Conservation (phyloP, 2,329 filamentous ascomycete genomes). For the Ophiostoma himal-ulmi region DNA sequence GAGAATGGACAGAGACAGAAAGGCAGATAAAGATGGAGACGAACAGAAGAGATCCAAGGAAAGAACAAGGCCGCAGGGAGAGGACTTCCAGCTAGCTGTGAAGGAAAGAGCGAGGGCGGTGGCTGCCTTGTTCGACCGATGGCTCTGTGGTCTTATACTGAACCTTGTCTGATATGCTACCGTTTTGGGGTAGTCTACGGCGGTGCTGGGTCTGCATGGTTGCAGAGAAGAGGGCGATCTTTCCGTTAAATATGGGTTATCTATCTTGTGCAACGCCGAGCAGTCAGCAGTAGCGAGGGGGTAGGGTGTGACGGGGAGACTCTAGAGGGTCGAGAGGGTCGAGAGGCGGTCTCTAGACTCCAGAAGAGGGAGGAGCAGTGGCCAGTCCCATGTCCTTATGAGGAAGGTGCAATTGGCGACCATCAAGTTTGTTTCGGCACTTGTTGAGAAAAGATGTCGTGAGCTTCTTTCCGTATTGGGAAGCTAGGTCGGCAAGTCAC, state of each 20-base stretch:
- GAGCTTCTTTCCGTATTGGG: not conserved
- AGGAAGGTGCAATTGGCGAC: not conserved
- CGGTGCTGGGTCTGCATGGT: not conserved
- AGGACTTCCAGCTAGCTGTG: not conserved
- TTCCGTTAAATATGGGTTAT: constrained; percentile 1
- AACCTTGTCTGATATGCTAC: not conserved
- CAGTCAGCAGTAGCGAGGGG: constrained; percentile 12
- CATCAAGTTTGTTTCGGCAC: not conserved
- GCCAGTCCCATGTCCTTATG: not conserved
- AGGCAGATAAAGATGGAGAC: not conserved
- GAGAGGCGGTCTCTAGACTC: not conserved
- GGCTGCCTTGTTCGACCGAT: not conserved
- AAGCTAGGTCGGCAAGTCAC: not conserved
- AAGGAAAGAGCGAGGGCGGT: constrained; percentile 1
- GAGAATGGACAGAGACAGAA: not conserved
- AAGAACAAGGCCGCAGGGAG: not conserved
- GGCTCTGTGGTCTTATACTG: not conserved
- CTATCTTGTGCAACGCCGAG: constrained; percentile 3
- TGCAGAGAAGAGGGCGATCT: not conserved
- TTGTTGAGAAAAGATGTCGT: not conserved
- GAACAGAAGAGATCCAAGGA: not conserved
- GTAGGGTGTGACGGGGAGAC: not conserved
- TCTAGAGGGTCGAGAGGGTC: not conserved
- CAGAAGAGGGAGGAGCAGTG: not conserved
- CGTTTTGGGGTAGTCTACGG: not conserved